Conservation (phyloP, 1,284 basidiomycete genomes). For the Pseudozyma thailandica region DNA sequence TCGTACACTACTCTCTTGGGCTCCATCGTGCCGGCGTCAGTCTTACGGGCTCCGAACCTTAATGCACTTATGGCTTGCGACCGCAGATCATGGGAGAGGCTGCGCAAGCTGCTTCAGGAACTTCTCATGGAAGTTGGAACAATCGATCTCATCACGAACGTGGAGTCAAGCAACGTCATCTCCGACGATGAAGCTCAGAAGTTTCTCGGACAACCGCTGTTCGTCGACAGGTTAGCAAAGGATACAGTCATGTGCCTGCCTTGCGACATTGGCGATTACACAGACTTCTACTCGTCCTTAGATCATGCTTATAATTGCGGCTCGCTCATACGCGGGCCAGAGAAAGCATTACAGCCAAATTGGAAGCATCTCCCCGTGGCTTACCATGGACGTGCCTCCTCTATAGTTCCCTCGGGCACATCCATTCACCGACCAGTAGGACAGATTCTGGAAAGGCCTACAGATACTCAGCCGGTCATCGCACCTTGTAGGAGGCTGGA, state of each 20-base stretch:
- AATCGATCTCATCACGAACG: not conserved
- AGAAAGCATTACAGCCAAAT: constrained; percentile 26
- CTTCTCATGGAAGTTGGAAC: too few relatives aligned
- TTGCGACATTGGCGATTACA: constrained; percentile 48
- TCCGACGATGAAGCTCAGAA: not conserved
- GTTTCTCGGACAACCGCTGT: constrained; percentile 2
- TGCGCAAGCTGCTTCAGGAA: too few relatives aligned
- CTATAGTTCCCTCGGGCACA: constrained; percentile 36
- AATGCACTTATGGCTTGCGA: too few relatives aligned
- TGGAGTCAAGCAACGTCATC: constrained; percentile 1
- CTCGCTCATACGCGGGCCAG: constrained; percentile 19
- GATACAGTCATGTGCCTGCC: constrained; percentile 36
- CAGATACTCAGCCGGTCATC: constrained; percentile 24
- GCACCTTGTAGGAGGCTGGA: constrained; percentile 39
- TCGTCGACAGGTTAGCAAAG: not conserved
- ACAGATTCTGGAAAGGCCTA: constrained; percentile 32
- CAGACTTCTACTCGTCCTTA: constrained; percentile 52
- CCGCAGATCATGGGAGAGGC: too few relatives aligned
- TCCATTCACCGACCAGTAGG: constrained; percentile 41
- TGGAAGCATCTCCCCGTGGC: constrained; percentile 50
- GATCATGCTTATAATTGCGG: constrained; percentile 51
- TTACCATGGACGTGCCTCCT: constrained; percentile 50
- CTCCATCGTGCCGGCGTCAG: not conserved
- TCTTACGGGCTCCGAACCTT: not conserved
- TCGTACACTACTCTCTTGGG: constrained; percentile 6